phyloP scores from a whole-genome alignment of 495 filamentous ascomycete genomes.

The Aspergillus sclerotiicarbonarius region DNA sequence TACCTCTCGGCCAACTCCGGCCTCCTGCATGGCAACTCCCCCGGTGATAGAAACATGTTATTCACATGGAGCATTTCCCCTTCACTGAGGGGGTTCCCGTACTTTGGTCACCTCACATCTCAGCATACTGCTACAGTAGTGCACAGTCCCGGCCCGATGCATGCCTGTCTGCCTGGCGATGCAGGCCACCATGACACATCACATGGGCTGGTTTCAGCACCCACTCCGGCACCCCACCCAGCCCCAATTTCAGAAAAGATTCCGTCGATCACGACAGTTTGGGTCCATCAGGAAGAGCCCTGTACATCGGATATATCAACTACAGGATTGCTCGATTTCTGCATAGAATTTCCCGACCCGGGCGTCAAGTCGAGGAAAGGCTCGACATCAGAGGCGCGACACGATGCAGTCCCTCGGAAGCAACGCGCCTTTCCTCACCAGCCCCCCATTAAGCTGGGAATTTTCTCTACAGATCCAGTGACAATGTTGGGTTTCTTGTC shows the following conservation, averaged over 20 bases:
- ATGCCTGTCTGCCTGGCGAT: not conserved
- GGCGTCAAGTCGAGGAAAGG: not conserved
- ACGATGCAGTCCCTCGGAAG: not conserved
- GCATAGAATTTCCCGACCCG: not conserved
- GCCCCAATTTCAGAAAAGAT: not conserved
- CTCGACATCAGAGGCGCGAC: not conserved
- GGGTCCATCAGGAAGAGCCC: not conserved
- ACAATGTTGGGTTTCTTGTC: not conserved
- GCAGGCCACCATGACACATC: not conserved
- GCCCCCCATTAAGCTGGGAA: not conserved
- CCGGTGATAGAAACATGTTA: too few relatives aligned
- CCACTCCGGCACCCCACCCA: not conserved
- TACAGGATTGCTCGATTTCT: not conserved
- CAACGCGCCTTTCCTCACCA: not conserved
- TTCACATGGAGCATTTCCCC: too few relatives aligned
- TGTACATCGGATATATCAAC: not conserved
- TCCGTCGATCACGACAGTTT: not conserved
- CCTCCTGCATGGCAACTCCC: too few relatives aligned
- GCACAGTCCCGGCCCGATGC: not conserved
- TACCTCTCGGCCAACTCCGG: too few relatives aligned
- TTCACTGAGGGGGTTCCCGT: too few relatives aligned
- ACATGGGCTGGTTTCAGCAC: not conserved
- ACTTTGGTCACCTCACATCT: not conserved
- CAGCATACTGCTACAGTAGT: not conserved
- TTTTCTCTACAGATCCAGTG: not conserved